These are phyloP conservation scores for Pseudonectria foliicola DNA, from an alignment of 2,329 filamentous ascomycete genomes.

Conservation along the genomic window DNA sequence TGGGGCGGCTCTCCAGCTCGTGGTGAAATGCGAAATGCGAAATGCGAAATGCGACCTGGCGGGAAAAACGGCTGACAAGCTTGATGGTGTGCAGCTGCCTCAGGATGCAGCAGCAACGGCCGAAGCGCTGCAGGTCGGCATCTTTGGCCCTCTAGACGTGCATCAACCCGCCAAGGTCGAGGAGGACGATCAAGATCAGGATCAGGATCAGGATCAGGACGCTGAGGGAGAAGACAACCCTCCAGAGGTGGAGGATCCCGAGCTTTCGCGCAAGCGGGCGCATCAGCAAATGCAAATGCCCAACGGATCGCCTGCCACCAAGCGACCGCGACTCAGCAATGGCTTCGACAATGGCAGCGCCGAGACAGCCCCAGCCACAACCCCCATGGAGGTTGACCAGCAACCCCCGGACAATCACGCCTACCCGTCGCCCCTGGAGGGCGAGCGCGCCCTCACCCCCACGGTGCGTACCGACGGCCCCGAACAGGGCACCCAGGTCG, in stretches of 20 bases:
- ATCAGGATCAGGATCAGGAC: constrained; percentile 31
- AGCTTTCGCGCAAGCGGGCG: constrained; percentile 44
- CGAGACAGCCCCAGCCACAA: constrained; percentile 31
- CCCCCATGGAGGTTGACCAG: constrained; percentile 55
- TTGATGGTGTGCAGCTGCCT: constrained; percentile 38
- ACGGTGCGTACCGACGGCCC: constrained; percentile 52
- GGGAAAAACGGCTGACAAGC: constrained; percentile 18
- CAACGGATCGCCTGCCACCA: constrained; percentile 48
- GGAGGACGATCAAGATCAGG: too few species aligned
- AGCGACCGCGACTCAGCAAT: constrained; percentile 55
- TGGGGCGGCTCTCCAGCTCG: constrained; percentile 8
- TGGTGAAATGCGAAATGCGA: constrained; percentile 8
- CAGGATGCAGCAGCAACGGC: constrained; percentile 39
- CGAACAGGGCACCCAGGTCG: constrained; percentile 57
- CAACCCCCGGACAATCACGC: constrained; percentile 47
- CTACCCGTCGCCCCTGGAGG: constrained; percentile 58
- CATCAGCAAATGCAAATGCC: constrained; percentile 39
- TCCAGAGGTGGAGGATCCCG: constrained; percentile 24
- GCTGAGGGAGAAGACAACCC: constrained; percentile 22
- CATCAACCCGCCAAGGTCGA: constrained; percentile 37
- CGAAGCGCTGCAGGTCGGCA: constrained; percentile 42
- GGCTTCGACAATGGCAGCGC: constrained; percentile 50
- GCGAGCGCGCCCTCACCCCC: constrained; percentile 47
- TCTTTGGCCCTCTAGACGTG: constrained; percentile 49
- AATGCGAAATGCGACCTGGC: constrained; percentile 6